phyloP scores from a whole-genome alignment of 495 filamentous ascomycete genomes.

The Neurospora sp. region DNA sequence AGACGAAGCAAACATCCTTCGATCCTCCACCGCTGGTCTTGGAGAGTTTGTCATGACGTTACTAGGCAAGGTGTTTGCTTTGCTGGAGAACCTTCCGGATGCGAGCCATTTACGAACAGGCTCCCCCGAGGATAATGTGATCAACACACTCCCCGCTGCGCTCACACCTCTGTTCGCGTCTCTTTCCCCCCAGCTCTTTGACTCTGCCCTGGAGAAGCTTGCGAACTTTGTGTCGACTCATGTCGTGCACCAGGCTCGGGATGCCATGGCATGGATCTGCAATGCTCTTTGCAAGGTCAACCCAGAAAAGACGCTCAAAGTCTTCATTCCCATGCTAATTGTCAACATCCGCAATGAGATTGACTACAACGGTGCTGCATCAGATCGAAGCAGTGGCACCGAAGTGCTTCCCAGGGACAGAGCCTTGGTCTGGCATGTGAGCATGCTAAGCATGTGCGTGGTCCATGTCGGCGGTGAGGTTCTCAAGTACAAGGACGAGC shows the following conservation, averaged over 20 bases:
- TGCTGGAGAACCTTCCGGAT: conserved; percentile 92
- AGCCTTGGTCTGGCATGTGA: conserved; percentile 92
- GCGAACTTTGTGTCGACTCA: conserved; percentile 88
- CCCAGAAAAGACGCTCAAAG: conserved; percentile 81
- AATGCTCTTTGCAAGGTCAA: conserved; percentile 91
- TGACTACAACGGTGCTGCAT: conserved; percentile 92
- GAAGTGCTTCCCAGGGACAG: conserved; percentile 90
- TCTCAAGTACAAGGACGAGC: conserved; percentile 72
- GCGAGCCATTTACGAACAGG: conserved; percentile 74
- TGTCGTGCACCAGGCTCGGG: conserved; percentile 92
- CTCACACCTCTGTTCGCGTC: conserved; percentile 85
- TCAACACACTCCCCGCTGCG: conserved; percentile 88
- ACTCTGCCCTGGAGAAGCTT: conserved; percentile 83
- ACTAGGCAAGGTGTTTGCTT: conserved; percentile 86
- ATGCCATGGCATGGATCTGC: conserved; percentile 98
- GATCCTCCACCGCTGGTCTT: conserved; percentile 92
- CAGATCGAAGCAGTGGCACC: conserved; percentile 82
- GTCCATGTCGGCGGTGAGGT: conserved; percentile 90
- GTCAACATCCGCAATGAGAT: conserved; percentile 93
- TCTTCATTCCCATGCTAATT: conserved; percentile 80
- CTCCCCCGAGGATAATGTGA: conserved; percentile 91
- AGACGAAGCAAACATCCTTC: conserved; percentile 79
- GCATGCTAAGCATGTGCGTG: conserved; percentile 95
- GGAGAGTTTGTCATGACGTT: conserved; percentile 85
- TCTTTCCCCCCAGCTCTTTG: conserved; percentile 87